These are phyloP conservation scores for Trichoderma orchidacearum DNA, from an alignment of 495 filamentous ascomycete species.

Conservation along the genomic window DNA sequence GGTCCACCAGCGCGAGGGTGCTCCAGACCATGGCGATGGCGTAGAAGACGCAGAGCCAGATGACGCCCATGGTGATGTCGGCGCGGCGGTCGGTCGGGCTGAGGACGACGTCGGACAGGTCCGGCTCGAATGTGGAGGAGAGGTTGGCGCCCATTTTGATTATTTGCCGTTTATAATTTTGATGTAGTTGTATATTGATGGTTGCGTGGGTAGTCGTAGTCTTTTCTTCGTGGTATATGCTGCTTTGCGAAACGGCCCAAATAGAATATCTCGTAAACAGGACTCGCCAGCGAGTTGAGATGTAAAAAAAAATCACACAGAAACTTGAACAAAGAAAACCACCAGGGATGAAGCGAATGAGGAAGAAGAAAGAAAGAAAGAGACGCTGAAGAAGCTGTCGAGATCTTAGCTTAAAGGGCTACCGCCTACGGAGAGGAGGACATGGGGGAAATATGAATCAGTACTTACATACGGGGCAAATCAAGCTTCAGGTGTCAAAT, in stretches of 20 bases:
- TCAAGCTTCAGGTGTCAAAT: too few relatives aligned
- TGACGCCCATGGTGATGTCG: constrained; percentile 17
- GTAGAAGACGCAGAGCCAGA: constrained; percentile 16
- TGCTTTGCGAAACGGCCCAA: too few relatives aligned
- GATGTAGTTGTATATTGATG: not conserved
- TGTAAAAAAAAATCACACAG: constrained; percentile 1
- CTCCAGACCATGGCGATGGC: constrained; percentile 21
- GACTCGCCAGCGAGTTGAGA: not conserved
- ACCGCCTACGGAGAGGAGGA: too few relatives aligned
- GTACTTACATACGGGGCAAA: too few relatives aligned
- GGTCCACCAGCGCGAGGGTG: constrained; percentile 15
- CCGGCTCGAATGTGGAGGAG: constrained; percentile 11
- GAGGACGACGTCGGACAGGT: constrained; percentile 13
- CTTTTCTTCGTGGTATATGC: not conserved
- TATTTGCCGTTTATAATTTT: not conserved
- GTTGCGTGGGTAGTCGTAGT: not conserved
- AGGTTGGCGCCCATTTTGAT: constrained; percentile 18
- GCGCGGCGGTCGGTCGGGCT: constrained; percentile 9
- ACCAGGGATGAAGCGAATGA: constrained; percentile 4
- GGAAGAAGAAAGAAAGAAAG: not conserved
- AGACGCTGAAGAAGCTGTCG: not conserved
- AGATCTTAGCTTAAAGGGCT: too few relatives aligned
- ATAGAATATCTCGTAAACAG: too few relatives aligned
- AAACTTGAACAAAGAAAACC: constrained; percentile 1
- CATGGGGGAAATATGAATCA: too few relatives aligned